Percentiles rank a stretch among this genome's conserved stretches.
Conservation (phyloP, 495 filamentous ascomycete species). For the Halenospora varia region DNA sequence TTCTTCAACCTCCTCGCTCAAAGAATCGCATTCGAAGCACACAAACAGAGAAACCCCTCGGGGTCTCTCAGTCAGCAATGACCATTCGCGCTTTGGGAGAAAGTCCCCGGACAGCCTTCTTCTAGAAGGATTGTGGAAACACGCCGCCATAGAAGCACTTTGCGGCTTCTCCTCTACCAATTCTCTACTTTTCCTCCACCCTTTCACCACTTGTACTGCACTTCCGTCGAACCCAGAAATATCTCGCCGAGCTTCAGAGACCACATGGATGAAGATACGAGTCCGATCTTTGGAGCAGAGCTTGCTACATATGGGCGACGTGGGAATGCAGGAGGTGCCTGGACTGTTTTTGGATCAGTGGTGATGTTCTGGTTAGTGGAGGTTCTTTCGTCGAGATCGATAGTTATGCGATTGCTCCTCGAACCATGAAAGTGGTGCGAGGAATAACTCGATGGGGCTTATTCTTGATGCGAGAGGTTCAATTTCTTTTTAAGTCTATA, state of each 20-base stretch:
- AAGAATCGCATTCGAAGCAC: constrained; percentile 99
- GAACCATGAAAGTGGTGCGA: constrained; percentile 42
- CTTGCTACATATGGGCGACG: constrained; percentile 26
- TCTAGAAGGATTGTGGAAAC: constrained; percentile 75
- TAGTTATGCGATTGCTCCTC: constrained; percentile 97
- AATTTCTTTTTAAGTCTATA: constrained; percentile 52
- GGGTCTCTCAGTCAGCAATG: constrained; percentile 35
- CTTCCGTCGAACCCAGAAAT: constrained; percentile 20
- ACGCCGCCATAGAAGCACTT: constrained; percentile 98
- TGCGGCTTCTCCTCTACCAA: constrained; percentile 44
- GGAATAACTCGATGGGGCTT: constrained; percentile 99
- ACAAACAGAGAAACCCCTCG: constrained; percentile 72
- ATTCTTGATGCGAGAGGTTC: constrained; percentile 99
- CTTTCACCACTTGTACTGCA: constrained; percentile 29
- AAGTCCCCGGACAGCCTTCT: constrained; percentile 98
- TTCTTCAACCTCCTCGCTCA: constrained; percentile 76
- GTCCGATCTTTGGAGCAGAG: constrained; percentile 56
- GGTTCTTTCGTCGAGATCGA: constrained; percentile 83
- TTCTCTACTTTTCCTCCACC: constrained; percentile 54
- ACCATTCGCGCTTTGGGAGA: constrained; percentile 83
- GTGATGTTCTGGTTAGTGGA: constrained; percentile 26
- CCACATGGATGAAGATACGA: constrained; percentile 81
- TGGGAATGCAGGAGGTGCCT: constrained; percentile 34
- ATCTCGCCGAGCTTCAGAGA: constrained; percentile 31
- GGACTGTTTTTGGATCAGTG: constrained; percentile 27